phyloP scores from a whole-genome alignment of 2,329 filamentous ascomycete genomes.

The Penicillium digitatum region DNA sequence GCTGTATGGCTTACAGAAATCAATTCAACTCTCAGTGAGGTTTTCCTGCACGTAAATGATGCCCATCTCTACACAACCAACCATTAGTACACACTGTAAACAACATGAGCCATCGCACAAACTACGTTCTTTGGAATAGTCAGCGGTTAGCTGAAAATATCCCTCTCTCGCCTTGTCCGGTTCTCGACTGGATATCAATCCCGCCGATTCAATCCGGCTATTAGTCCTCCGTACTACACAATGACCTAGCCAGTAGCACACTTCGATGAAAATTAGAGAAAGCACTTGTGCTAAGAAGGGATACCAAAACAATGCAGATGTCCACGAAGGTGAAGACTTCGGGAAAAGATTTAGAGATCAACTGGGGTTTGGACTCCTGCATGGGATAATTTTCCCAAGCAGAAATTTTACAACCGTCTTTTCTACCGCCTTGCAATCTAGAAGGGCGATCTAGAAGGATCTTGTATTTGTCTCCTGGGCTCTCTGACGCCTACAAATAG shows the following conservation, averaged over 20 bases:
- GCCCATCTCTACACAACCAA: not conserved
- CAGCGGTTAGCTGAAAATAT: not conserved
- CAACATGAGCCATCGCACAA: not conserved
- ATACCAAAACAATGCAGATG: not conserved
- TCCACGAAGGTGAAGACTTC: not conserved
- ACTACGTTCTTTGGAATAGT: not conserved
- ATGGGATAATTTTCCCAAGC: not conserved
- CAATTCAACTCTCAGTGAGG: not conserved
- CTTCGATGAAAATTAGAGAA: not conserved
- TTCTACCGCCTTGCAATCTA: not conserved
- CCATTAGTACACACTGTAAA: not conserved
- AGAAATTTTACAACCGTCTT: not conserved
- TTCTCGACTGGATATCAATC: constrained; percentile 4
- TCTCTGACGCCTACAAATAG: not conserved
- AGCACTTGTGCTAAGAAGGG: not conserved
- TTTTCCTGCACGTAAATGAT: not conserved
- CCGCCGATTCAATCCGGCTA: constrained; percentile 1
- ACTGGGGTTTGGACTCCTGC: not conserved
- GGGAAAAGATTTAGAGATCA: not conserved
- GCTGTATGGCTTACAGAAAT: constrained; percentile 2
- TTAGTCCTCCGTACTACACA: not conserved
- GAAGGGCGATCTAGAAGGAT: too few species aligned
- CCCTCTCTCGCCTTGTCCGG: constrained; percentile 3
- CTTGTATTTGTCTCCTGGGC: not conserved
- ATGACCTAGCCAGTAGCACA: not conserved